Percentiles rank a stretch among this genome's conserved stretches.
These are phyloP conservation scores for Malassezia pachydermatis DNA, from an alignment of 1,284 basidiomycete genomes.

Conservation along the genomic window DNA sequence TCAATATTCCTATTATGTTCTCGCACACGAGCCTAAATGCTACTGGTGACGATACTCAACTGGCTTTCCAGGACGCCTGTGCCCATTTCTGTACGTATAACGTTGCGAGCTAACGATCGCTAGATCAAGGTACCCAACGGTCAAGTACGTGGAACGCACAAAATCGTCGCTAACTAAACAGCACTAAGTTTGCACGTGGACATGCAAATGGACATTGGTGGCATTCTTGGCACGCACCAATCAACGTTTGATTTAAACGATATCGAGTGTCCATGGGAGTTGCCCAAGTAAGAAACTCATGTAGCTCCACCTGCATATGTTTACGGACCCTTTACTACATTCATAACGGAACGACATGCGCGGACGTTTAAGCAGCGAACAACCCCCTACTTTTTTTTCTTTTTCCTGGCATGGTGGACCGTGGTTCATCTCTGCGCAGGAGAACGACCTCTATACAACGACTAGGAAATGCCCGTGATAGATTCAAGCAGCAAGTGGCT, in stretches of 20 bases:
- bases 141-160: too few relatives aligned
- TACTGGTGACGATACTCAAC: slow-evolving; percentile 15
- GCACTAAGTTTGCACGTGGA: slow-evolving; percentile 6
- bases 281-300: slow-evolving; percentile 6
- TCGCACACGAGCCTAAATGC: slow-evolving; percentile 11
- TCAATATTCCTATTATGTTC: slow-evolving; percentile 7
- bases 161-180: slow-evolving; percentile 1
- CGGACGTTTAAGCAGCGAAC: too few relatives aligned
- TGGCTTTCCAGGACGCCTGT: slow-evolving; percentile 13
- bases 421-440: too few relatives aligned
- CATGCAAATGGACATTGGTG: slow-evolving; percentile 6
- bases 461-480: too few relatives aligned
- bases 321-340: too few relatives aligned
- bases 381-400: too few relatives aligned
- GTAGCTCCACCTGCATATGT: too few relatives aligned
- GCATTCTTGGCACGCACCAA: slow-evolving; percentile 1
- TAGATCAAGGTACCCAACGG: slow-evolving; percentile 1
- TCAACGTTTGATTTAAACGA: neutral
- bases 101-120: neutral
- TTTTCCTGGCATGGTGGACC: too few relatives aligned
- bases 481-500: too few relatives aligned
- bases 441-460: too few relatives aligned
- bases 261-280: slow-evolving; percentile 12
- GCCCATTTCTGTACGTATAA: slow-evolving; percentile 16
- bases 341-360: too few relatives aligned